Percentiles rank a stretch among this genome's conserved stretches.
Evolutionary conservation across 2,329 filamentous ascomycete species (phyloP).

Genomic region (Hypoxylon rubiginosum): DNA sequence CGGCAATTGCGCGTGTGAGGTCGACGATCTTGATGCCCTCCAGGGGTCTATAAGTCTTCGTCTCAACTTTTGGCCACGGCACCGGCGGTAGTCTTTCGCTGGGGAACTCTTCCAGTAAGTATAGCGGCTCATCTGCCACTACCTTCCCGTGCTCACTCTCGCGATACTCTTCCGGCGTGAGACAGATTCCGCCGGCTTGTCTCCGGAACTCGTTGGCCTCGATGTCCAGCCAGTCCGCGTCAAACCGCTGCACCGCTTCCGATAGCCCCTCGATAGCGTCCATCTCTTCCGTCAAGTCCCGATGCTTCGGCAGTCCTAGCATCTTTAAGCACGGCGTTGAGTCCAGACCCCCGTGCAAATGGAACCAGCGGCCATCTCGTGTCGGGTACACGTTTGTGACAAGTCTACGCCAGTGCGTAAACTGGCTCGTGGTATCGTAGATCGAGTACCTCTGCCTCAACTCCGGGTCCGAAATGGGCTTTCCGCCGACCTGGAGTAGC

Average conservation of each 20-base stretch:
- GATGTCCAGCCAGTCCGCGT: constrained; percentile 50
- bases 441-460: constrained; percentile 42
- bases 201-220: constrained; percentile 52
- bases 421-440: constrained; percentile 46
- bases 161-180: constrained; percentile 53
- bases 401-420: constrained; percentile 49
- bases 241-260: constrained; percentile 44
- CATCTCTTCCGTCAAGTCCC: constrained; percentile 48
- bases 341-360: constrained; percentile 54
- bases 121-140: constrained; percentile 47
- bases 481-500: constrained; percentile 45
- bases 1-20: constrained; percentile 54
- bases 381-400: constrained; percentile 55
- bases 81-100: constrained; percentile 44
- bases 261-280: constrained; percentile 48
- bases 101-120: constrained; percentile 43
- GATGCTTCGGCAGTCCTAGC: constrained; percentile 49
- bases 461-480: constrained; percentile 39
- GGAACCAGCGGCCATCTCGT: constrained; percentile 53
- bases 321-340: constrained; percentile 50
- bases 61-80: constrained; percentile 44
- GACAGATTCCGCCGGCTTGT: constrained; percentile 52
- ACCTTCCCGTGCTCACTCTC: constrained; percentile 47
- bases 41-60: constrained; percentile 46
- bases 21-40: constrained; percentile 54